Base-by-base conservation (phyloP, 306 rosid genomes). In the Quercus berberidifolia region DNA sequence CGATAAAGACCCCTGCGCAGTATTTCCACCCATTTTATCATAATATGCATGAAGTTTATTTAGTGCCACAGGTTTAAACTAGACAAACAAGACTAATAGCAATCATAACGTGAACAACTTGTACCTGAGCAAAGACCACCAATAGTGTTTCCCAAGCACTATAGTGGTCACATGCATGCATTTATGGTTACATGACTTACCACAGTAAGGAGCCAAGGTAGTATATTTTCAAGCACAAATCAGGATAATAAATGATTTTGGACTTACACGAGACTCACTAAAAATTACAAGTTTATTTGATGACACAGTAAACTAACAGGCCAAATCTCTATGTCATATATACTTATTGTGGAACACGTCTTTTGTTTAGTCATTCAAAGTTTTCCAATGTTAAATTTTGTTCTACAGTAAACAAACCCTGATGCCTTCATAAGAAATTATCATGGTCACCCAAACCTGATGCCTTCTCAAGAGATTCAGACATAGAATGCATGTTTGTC, bases 1-100 rank as follows among this genome's bases (percentile, higher is more conserved):
- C 99, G 92, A 86, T 95, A 92, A 38, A 95, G 98, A 77, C 99
- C 99, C 91, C 99, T 92, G 96, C 70, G 75, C 74, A 83, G 41
- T 64, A 80, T 80, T 65, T 33, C 19, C 35, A 51, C 6, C 5
- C 20, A 28, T 5, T 76, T 76, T 72, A 80, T n/a, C 41, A 30
- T 28, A 41, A 12, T 12, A 49, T 12, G 54, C 54, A 10, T 49
- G 15, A 49, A 49, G 14, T 49, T 49, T 12, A 10, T 49, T 3
- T 49, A 10, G 5, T 49, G 54, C 54, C 54, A 49, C 54, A 13
- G 54, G 54, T 49, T 49, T 49, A 49, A 49, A 49, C 54, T 49
- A 12, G 54, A 49, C 54, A 49, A 49, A 12, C 54, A 49, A 49
- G 73, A 35, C 33, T 10, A 31, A 58, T 20, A 25, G 58, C 35